Conservation (phyloP, 164 flowering plant species). For the Nymphaea thermarum region DNA sequence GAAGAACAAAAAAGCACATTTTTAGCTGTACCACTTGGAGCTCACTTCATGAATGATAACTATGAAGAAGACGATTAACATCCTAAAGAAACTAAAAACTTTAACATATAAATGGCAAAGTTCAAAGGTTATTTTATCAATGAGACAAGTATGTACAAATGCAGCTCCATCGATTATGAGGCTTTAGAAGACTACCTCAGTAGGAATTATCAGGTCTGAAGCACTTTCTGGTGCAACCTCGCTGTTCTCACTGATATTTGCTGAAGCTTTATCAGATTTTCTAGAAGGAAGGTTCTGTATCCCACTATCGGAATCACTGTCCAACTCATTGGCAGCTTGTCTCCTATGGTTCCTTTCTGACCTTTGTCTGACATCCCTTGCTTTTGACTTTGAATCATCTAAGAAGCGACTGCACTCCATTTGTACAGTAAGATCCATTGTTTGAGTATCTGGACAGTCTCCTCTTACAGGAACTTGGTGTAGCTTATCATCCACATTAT, state of each 20-base stretch:
- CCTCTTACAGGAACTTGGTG: constrained; percentile 20
- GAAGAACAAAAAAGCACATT: too few relatives aligned
- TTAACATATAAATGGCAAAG: background rate
- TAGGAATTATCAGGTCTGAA: constrained; percentile 55
- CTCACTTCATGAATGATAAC: too few relatives aligned
- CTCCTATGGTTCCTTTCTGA: constrained; percentile 19
- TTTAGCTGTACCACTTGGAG: too few relatives aligned
- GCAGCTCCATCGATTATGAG: background rate
- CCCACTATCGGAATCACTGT: constrained; percentile 27
- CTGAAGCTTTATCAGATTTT: constrained; percentile 19
- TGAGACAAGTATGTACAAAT: too few relatives aligned
- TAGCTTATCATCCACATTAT: constrained; percentile 10
- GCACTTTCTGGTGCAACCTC: constrained; percentile 31
- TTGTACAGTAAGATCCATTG: constrained; percentile 24
- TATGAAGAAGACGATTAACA: background rate
- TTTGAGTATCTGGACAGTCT: constrained; percentile 18
- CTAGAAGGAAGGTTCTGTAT: constrained; percentile 13
- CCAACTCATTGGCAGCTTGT: constrained; percentile 25
- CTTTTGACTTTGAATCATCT: constrained; percentile 24
- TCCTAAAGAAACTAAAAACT: background rate
- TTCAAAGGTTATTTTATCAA: too few relatives aligned
- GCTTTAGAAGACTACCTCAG: constrained; percentile 43
- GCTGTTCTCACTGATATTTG: constrained; percentile 14
- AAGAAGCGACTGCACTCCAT: constrained; percentile 22
- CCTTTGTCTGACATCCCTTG: constrained; percentile 17